Base-by-base conservation (phyloP, 1,284 basidiomycete genomes). In the Boletus semigastroideus region DNA sequence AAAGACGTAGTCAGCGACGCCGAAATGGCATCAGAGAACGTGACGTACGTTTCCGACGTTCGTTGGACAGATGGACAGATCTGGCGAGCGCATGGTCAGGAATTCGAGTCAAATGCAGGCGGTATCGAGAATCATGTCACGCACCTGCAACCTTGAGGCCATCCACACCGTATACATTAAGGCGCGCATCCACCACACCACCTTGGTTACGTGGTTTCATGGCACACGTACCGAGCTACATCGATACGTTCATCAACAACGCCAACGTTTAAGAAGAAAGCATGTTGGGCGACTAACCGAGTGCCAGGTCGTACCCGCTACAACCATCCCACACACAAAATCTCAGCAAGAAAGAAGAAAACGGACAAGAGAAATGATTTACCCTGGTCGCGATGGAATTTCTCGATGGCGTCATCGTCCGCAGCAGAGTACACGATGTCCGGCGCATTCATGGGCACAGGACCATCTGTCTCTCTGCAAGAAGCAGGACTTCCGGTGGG, bases 281-380 rank as follows among this genome's bases (percentile, higher is more conserved):
- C 37, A 10, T 25, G 3, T 2, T 30, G n/a, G 11, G 44, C 7
- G 7, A 7, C 75, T 55, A 59, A 83, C 82, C 52, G 81, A 78
- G 60, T 86, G 83, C 79, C 78, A 84, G 0, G 74, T 68, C 0
- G 79, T 79, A 20, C 56, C 54, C 8, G 75, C 80, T 81, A 13
- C 22, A 11, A 12, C 2, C 41, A 20, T 47, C 13, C 8, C 17
- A 20, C 2, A 2, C 16, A 39, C 6, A 31, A 17, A 16, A 33
- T 16, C 6, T 54, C 12, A 36, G 42, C 5, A 13, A 13, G 30
- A 13, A 5, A 27, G 4, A 25, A 8, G 5, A 37, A 1, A 19
- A 14, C 11, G 4, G 4, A n/a, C 13, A 6, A 22, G 10, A 34
- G 14, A 7, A 36, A n/a, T 17, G 7, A 41, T 69, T 36, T 46